Base-by-base conservation (phyloP, 2,329 filamentous ascomycete species). In the Albifimbria verrucaria region DNA sequence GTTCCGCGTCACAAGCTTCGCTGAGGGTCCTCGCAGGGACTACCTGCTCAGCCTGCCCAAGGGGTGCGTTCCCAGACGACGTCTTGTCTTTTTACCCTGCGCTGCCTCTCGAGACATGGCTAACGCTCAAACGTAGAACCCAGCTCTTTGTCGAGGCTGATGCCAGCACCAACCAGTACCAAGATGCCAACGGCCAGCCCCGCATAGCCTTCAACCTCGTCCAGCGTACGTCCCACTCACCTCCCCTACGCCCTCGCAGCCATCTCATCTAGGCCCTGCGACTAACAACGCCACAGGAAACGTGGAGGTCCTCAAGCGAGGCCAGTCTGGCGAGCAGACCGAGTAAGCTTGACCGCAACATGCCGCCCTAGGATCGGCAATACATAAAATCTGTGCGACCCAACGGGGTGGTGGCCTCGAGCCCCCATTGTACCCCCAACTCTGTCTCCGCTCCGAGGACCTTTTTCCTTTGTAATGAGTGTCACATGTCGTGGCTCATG, bases 81-180 rank as follows among this genome's bases (percentile, higher is more conserved):
- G 24, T n/a, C 41, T 42, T 21, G 7, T 18, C 23, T 28, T 22
- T 41, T 42, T 18, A 42, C 26, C 43, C 52, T 49, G 51, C 43
- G 20, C 45, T 26, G 4, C 55, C 28, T n/a, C 22, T 17, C n/a
- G 23, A 22, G 15, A 24, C 24, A 11, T 25, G 56, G 42, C 54
- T 61, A 39, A 62, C 56, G 50, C 52, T 53, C 51, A 49, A 48
- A 17, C 46, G 50, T 36, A 96, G 92, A 55, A 81, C 90, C 15
- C 77, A 91, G 49, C 79, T 99, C 57, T 91, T 84, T 65, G 77
- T 97, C 48, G 93, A 97, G 71, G 92, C 89, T 44, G 90, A 97
- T 56, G 88, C 87, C 56, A 76, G 75, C 59, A 85, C 93, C 75
- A 79, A 74, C 61, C 76, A 71, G 44, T 93, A 84, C 68, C 81